A percentile compares a stretch with the other conserved stretches of the same genome.
Evolutionary conservation across 1,284 basidiomycete species (phyloP).

Genomic region (Abortiporus biennis): DNA sequence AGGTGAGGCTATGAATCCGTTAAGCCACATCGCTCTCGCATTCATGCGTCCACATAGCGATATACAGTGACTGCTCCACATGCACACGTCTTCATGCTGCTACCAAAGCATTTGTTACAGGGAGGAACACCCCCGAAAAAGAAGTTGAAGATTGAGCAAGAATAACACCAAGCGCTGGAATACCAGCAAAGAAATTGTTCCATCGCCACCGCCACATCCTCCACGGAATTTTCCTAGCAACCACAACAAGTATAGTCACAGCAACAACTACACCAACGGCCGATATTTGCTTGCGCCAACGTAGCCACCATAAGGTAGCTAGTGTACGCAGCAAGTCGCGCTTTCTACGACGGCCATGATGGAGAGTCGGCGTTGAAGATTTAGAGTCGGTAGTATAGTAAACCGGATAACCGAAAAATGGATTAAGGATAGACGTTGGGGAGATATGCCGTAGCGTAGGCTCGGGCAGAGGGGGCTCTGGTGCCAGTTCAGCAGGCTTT

Average conservation of each 20-base stretch:
- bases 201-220: constrained; percentile 8
- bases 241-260: constrained; percentile 11
- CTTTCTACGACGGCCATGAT: constrained; percentile 60
- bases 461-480: constrained; percentile 2
- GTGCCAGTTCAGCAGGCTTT: not conserved
- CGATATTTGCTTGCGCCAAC: constrained; percentile 44
- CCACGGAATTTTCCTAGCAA: constrained; percentile 9
- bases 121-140: too few species aligned
- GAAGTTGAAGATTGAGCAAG: too few species aligned
- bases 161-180: too few species aligned
- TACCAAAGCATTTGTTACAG: too few species aligned
- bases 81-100: too few species aligned
- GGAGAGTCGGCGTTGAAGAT: constrained; percentile 33
- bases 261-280: constrained; percentile 20
- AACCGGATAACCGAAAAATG: constrained; percentile 81
- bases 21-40: too few species aligned
- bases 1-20: too few species aligned
- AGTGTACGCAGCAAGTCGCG: constrained; percentile 68
- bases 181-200: constrained; percentile 1
- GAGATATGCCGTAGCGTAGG: constrained; percentile 21
- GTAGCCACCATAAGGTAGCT: constrained; percentile 56
- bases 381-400: constrained; percentile 16
- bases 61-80: too few species aligned
- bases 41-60: too few species aligned
- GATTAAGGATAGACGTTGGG: constrained; percentile 60